These are phyloP conservation scores for Glycine latifolia DNA, from an alignment of 306 rosid genomes.

Conservation along the genomic window DNA sequence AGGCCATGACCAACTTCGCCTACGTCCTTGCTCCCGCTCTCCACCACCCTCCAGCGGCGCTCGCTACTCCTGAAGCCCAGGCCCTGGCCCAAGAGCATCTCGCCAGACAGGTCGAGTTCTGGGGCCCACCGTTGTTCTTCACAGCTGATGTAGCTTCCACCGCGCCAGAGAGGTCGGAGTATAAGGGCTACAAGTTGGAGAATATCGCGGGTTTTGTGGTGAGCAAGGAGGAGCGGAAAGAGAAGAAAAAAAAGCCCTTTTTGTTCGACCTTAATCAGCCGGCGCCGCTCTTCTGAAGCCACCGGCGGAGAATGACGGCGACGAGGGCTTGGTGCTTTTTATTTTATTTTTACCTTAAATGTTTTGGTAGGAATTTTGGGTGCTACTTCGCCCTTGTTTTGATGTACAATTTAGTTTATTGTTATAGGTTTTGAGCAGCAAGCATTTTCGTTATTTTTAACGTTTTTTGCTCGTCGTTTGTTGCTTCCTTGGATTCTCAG, in stretches of 20 bases:
- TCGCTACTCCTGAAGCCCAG: neutral
- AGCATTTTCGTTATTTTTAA: neutral
- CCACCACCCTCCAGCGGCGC: neutral
- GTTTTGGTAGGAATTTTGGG: neutral
- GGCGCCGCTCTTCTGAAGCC: constrained; percentile 61
- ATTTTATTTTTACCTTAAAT: neutral
- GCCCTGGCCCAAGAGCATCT: neutral
- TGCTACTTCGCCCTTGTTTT: constrained; percentile 33
- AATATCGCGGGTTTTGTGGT: constrained; percentile 52
- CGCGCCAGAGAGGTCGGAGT: constrained; percentile 60
- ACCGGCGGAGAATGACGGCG: neutral
- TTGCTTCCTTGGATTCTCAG: neutral
- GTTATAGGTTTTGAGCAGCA: neutral
- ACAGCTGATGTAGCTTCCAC: constrained; percentile 1
- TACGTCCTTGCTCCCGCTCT: constrained; percentile 12
- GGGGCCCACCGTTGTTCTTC: constrained; percentile 47
- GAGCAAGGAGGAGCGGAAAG: constrained; percentile 48
- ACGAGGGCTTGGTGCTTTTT: neutral
- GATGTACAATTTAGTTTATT: constrained; percentile 31
- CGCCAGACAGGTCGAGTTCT: constrained; percentile 33
- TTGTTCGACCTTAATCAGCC: constrained; percentile 70
- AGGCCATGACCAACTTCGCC: constrained; percentile 72
- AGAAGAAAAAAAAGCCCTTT: constrained; percentile 59
- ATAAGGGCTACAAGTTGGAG: constrained; percentile 65
- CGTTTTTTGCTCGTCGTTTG: constrained; percentile 1